Base-by-base conservation (phyloP, 2,329 filamentous ascomycete species). In the Chrysosporium keratinophilum region DNA sequence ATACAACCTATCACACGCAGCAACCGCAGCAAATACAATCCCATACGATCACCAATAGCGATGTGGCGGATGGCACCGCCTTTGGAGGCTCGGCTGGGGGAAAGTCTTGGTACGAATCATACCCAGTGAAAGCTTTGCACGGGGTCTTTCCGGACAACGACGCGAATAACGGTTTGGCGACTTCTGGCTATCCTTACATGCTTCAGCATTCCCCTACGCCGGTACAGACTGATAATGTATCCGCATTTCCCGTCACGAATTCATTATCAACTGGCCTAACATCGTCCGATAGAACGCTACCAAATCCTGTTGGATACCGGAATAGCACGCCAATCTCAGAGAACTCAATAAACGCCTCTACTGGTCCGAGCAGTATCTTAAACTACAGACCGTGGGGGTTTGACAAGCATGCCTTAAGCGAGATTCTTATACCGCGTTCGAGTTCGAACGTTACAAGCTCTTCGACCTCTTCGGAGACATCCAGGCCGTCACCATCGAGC, bases 21-120 rank as follows among this genome's bases (percentile, higher is more conserved):
- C 60, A 69, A 9, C 55, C 64, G 20, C 65, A 67, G 50, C 60
- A 69, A 9, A 61, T 69, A 31, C 50, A 52, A 19, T 56, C 62
- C 17, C 72, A 70, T 50, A 65, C 69, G 57, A 58, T 71, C 4
- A 63, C 68, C 14, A 65, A 63, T 52, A 64, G 63, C 7, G 60
- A 67, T 11, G 62, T 68, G 6, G 63, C 62, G 33, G 45, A 50
- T 54, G 11, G 50, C 41, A 31, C 23, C 23, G 28, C 23, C 3
- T 52, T 35, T 35, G 34, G 17, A 35, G 35, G 19, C n/a, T 31
- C 17, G 41, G 37, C 50, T 2, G 41, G 28, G n/a, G 19, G 44
- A 48, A 54, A 49, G 17, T 17, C 51, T 7, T 54, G 51, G 51
- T 47, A 54, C 17, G 37, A 54, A 10, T 19, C 43, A 48, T 43